phyloP scores from a whole-genome alignment of 2,329 filamentous ascomycete genomes.

The Exophiala phaeomuriformis region DNA sequence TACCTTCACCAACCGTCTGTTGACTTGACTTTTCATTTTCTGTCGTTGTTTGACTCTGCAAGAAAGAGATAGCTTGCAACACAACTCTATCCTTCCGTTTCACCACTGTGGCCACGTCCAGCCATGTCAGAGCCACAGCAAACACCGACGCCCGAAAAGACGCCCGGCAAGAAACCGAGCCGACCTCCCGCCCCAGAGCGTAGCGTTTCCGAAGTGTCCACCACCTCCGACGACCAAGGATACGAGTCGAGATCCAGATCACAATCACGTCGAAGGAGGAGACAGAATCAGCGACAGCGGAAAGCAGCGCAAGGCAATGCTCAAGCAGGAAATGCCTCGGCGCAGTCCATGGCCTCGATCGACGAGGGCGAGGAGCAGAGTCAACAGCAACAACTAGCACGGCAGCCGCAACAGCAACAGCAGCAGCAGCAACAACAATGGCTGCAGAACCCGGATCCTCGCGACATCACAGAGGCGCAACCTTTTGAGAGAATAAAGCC shows the following conservation, averaged over 20 bases:
- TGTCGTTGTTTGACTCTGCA: background rate
- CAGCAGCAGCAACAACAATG: constrained; percentile 16
- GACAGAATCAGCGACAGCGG: constrained; percentile 27
- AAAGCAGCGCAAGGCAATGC: constrained; percentile 16
- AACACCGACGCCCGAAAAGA: constrained; percentile 23
- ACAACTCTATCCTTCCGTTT: background rate
- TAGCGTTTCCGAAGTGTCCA: constrained; percentile 22
- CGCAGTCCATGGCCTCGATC: constrained; percentile 25
- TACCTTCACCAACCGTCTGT: background rate
- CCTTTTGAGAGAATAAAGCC: constrained; percentile 51
- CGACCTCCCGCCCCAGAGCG: constrained; percentile 18
- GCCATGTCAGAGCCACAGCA: constrained; percentile 23
- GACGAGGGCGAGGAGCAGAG: constrained; percentile 23
- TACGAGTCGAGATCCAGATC: constrained; percentile 28
- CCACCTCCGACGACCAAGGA: constrained; percentile 22
- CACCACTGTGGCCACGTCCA: constrained; percentile 1
- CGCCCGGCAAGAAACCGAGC: constrained; percentile 19
- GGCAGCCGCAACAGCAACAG: constrained; percentile 13
- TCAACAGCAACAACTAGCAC: constrained; percentile 15
- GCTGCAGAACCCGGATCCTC: constrained; percentile 23
- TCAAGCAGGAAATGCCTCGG: constrained; percentile 22
- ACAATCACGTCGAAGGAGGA: constrained; percentile 25
- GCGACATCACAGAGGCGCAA: constrained; percentile 46
- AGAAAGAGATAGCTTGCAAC: background rate
- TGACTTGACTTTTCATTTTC: constrained; percentile 4